Base-by-base conservation (phyloP, 495 filamentous ascomycete species). In the Friedmanniomyces endolithicus region DNA sequence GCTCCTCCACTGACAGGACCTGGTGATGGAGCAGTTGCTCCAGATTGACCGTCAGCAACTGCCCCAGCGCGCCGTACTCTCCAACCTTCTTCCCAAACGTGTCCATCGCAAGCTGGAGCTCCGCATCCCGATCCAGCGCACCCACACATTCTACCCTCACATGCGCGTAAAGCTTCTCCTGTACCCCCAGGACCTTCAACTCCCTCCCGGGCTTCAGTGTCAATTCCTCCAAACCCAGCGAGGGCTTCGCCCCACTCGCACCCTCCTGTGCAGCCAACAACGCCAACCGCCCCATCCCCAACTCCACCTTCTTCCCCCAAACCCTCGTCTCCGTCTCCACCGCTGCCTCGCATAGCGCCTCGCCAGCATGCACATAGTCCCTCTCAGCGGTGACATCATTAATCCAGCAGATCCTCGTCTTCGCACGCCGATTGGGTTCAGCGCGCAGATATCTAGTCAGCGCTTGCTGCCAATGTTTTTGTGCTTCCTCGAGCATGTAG, bases 241-340 rank as follows among this genome's bases (percentile, higher is more conserved):
- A 9, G 4, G 27, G 27, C 27, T 51, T n/a, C 51, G n/a, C n/a
- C n/a, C 45, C 65, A 59, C 11, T 63, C 61, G 52, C 70, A 70
- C 43, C 46, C 54, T 74, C 69, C 50, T 64, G 63, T 20, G 72
- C 81, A 27, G 85, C 85, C 55, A 96, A 65, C 54, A 83, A 75
- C 14, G 86, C 78, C 9, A 98, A 71, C 68, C 94, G 95, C 11
- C 85, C 81, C 20, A 97, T 74, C 44, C 87, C 90, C n/a, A 95
- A 71, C 65, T 95, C 81, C 34, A 94, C 84, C 65, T 92, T 92
- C 67, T 90, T 87, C 67, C 76, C 85, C 89, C 89, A 95, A 11
- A 90, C 65, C 48, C 88, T 81, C 41, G 78, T 75, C 63, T 95
- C 87, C 41, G 77, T 75, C 25, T 72, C 69, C 33, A 80, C 67